Conservation (phyloP, 345 rosid species). For the Corchorus olitorius region DNA sequence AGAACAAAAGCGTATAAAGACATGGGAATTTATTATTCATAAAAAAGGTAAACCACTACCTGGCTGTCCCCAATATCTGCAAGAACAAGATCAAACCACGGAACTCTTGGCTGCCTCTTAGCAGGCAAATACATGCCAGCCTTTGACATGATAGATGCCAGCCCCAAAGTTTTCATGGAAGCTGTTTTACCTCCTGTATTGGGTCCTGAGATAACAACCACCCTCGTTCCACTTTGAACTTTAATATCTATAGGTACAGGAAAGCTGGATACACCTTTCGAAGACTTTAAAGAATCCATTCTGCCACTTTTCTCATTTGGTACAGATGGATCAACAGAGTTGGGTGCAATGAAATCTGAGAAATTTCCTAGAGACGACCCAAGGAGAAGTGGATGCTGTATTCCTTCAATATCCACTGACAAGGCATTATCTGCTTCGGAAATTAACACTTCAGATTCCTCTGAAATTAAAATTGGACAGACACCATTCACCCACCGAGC, state of each 20-base stretch:
- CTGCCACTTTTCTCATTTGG: slow-evolving; percentile 28
- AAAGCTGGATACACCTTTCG: slow-evolving; percentile 37
- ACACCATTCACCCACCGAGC: slow-evolving; percentile 69
- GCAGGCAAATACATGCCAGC: slow-evolving; percentile 93
- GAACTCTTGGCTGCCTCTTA: slow-evolving; percentile 68
- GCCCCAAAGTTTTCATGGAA: slow-evolving; percentile 87
- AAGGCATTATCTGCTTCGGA: slow-evolving; percentile 27
- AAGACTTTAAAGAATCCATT: slow-evolving; percentile 21
- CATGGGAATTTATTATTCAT: slow-evolving; percentile 26
- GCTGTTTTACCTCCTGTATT: slow-evolving; percentile 98
- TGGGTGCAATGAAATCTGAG: slow-evolving; percentile 22
- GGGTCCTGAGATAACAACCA: slow-evolving; percentile 89
- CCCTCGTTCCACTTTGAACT: slow-evolving; percentile 61
- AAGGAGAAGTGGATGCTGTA: slow-evolving; percentile 76
- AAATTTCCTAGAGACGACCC: slow-evolving; percentile 46
- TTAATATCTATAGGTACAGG: slow-evolving; percentile 91
- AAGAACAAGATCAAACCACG: slow-evolving; percentile 95
- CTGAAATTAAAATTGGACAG: slow-evolving; percentile 57
- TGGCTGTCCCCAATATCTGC: slow-evolving; percentile 96
- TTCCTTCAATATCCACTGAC: slow-evolving; percentile 68
- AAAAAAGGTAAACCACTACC: slow-evolving; percentile 52
- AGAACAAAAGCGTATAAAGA: slow-evolving; percentile 35
- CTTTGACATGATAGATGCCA: slow-evolving; percentile 84
- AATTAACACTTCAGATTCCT: slow-evolving; percentile 26
- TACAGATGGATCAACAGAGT: slow-evolving; percentile 17